Evolutionary conservation across 129 eudicot genomes (phyloP), one percentile per base, ranked within the genome.

Genomic region (Flaveria ramosissima): DNA sequence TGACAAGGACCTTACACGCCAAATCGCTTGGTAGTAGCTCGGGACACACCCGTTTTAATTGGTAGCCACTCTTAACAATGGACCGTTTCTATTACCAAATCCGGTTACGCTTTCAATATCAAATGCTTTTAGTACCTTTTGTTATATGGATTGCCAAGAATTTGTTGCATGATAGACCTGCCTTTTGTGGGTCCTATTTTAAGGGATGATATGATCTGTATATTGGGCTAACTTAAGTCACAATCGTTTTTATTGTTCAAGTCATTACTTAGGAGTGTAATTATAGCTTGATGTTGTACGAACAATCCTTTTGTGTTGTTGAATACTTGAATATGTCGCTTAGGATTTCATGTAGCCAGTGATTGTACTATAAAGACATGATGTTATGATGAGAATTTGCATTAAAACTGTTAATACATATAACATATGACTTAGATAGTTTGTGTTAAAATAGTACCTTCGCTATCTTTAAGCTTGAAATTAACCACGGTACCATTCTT

Each of bases 201-300:
- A 60, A n/a, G 11, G 41, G 66, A 9, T 13, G 10, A 61, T 30
- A 61, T 24, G 1, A 61, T 24, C 4, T 61, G 6, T 3, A 52
- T 17, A 52, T n/a, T n/a, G 21, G 60, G 60, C 60, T 52, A 52
- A 52, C 60, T 7, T 1, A 52, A 11, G 42, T 13, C 41, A 57
- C 30, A 24, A 24, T 60, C 16, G 1, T 12, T 60, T 60, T 60
- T 60, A 11, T 60, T 60, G 17, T 60, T 24, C 0, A 24, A 4
- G 19, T n/a, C 19, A 16, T 61, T 73, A 42, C 69, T 13, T 70
- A 21, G 74, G 23, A 10, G 19, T 73, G 77, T 6, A 73, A 56
- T 26, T 73, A 56, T 56, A 73, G 53, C 8, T 20, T 73, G 77
- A 73, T 41, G 53, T 36, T 39, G 53, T 14, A 56, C 14, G 55